Base-by-base conservation (phyloP, 75 land plant species). In the Cunninghamia lanceolata region DNA sequence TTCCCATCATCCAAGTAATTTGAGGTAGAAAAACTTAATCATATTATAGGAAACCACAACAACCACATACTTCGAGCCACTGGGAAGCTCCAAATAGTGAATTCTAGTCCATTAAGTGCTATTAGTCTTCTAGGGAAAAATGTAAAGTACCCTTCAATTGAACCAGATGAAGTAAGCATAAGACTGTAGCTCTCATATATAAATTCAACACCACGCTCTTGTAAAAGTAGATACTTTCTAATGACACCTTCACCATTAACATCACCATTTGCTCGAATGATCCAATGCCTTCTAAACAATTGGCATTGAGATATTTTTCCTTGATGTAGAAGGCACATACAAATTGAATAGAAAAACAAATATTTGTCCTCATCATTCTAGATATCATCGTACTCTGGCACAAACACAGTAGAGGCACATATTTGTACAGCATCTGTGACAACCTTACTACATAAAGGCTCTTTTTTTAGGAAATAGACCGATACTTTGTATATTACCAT, bases 71-170 rank as follows among this genome's bases (percentile, higher is more conserved):
- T n/a, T n/a, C n/a, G n/a, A n/a, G n/a, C n/a, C n/a, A n/a, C n/a
- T n/a, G n/a, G n/a, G n/a, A n/a, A n/a, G n/a, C n/a, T n/a, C n/a
- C n/a, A n/a, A n/a, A n/a, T n/a, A n/a, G n/a, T n/a, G n/a, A n/a
- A n/a, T n/a, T n/a, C n/a, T n/a, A n/a, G n/a, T n/a, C n/a, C n/a
- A n/a, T n/a, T n/a, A n/a, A n/a, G n/a, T n/a, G n/a, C n/a, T n/a
- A n/a, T n/a, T n/a, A n/a, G n/a, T n/a, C 99, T 94, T 86, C 98
- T 96, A 82, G 98, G 99, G 39, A 96, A 94, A 90, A 96, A 95
- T 43, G 94, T 95, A 86, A 98, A 96, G 70, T 91, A 89, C 0
- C 99, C 99, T 82, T 93, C 95, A 42, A 96, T 80, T 10, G 99
- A 98, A 28, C 99, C 98, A 52, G 71, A 85, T 38, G 86, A 86